Base-by-base conservation (phyloP, 768 basidiomycete genomes). In the Amylocystis lapponica region DNA sequence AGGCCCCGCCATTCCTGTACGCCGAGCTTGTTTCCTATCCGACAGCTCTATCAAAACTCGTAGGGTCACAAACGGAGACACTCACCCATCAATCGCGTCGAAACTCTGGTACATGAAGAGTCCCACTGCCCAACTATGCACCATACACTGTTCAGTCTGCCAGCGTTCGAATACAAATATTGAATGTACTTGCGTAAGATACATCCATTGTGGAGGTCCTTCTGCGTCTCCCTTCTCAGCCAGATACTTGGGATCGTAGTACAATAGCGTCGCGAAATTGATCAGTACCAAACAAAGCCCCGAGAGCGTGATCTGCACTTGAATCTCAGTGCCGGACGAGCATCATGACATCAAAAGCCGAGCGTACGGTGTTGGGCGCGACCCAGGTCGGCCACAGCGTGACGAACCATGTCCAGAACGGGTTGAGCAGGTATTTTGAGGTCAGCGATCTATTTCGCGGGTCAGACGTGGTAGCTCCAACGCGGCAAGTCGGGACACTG, bases 1-100 rank as follows among this genome's bases (percentile, higher is more conserved):
- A 20, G 95, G 95, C 4, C 96, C 90, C n/a, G 92, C 86, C 89
- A 96, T 98, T 1, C 92, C 92, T 1, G 93, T 95, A 39, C 95
- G 69, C 49, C 96, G 71, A 17, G 96, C 96, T 65, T 99, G 96
- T 62, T 97, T 97, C 13, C 95, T 91, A 51, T 22, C 8, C 13
- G 23, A 39, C 29, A 5, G 11, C n/a, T n/a, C n/a, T n/a, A n/a
- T n/a, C n/a, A n/a, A 5, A 29, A 25, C n/a, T 31, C 13, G 9
- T 8, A 14, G 27, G 13, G 37, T 43, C 46, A 35, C 9, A 11
- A 33, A 12, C 13, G 9, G 10, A 14, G 9, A 22, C 21, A 39
- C 79, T 23, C 51, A 88, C 89, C 89, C 91, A 58, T 95, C 92
- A 38, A 92, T 86, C 12, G 87, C 83, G 61, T 93, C 90, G 19